phyloP scores from a whole-genome alignment of 2,329 filamentous ascomycete species.

The Sporothrix euskadiensis region DNA sequence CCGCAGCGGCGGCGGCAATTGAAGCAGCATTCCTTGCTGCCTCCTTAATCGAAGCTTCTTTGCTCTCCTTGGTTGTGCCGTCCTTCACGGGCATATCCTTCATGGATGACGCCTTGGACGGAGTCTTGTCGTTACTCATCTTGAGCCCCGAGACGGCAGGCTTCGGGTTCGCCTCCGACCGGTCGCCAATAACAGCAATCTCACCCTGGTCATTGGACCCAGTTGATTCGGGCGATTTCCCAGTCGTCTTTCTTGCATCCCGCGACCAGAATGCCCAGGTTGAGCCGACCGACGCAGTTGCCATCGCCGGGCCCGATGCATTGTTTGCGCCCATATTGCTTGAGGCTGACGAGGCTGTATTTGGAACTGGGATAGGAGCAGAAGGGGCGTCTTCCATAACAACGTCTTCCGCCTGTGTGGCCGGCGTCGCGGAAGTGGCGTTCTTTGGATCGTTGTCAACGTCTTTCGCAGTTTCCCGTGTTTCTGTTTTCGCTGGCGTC shows the following conservation, averaged over 20 bases:
- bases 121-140: constrained; percentile 43
- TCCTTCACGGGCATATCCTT: constrained; percentile 40
- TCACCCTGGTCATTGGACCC: constrained; percentile 47
- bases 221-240: constrained; percentile 35
- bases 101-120: constrained; percentile 40
- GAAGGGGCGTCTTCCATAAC: constrained; percentile 46
- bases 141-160: constrained; percentile 47
- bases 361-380: constrained; percentile 30
- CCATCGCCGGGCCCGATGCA: constrained; percentile 40
- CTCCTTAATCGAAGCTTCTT: constrained; percentile 18
- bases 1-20: constrained; percentile 14
- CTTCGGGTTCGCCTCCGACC: constrained; percentile 57
- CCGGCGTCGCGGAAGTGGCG: constrained; percentile 30
- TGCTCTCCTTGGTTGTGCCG: not conserved
- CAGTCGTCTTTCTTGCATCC: constrained; percentile 47
- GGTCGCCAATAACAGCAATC: constrained; percentile 59
- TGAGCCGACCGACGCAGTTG: constrained; percentile 53
- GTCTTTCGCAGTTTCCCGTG: constrained; percentile 14
- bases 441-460: not conserved
- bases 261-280: constrained; percentile 83
- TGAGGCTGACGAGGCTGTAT: constrained; percentile 33
- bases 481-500: constrained; percentile 15
- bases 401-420: constrained; percentile 44
- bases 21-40: not conserved
- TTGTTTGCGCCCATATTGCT: not conserved